Evolutionary conservation across 345 rosid species (phyloP).

Genomic region (Raphanus sativus): DNA sequence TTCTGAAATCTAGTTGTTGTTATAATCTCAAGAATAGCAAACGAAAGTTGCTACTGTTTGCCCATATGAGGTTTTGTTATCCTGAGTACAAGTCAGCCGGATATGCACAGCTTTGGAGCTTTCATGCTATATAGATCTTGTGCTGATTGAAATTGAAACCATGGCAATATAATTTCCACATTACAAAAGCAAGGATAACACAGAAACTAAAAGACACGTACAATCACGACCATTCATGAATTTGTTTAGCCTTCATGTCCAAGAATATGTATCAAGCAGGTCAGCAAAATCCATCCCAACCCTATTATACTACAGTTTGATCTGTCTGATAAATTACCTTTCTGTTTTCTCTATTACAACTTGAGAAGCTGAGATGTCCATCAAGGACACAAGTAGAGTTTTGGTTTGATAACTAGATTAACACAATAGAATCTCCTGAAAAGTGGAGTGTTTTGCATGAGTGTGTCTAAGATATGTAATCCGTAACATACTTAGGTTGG

Average conservation of each 20-base stretch:
- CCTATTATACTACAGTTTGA: neutral
- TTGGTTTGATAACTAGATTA: neutral
- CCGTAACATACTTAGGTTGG: no score
- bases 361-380: neutral
- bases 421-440: neutral
- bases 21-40: neutral
- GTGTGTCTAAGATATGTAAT: no score
- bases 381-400: neutral
- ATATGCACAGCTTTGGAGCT: no score
- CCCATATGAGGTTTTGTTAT: no score
- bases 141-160: no score
- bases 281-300: neutral
- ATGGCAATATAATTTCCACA: no score
- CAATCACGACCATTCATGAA: neutral
- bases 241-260: neutral
- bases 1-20: slow-evolving; percentile 1
- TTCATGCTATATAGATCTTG: no score
- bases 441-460: neutral
- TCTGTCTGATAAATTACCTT: neutral
- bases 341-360: neutral
- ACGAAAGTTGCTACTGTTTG: neutral
- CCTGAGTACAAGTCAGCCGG: no score
- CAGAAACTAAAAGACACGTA: neutral
- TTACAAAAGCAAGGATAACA: no score
- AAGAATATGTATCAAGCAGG: neutral